phyloP scores from a whole-genome alignment of 208 protist genomes.

The Naegleria fowleri region DNA sequence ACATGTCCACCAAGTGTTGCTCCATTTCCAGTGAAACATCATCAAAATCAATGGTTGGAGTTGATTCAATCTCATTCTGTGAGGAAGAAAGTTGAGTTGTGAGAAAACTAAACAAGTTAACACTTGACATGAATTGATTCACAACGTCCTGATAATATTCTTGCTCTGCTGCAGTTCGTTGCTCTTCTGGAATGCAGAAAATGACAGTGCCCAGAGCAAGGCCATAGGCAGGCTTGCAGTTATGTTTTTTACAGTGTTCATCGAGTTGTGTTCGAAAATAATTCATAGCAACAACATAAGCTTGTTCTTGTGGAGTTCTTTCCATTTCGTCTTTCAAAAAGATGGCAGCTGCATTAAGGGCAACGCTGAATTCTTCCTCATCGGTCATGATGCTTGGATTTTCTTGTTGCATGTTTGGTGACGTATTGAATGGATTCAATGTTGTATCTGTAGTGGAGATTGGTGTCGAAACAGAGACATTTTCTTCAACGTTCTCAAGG shows the following conservation, averaged over 20 bases:
- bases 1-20: not conserved
- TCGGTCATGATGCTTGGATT: not conserved
- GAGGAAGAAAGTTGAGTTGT: not conserved
- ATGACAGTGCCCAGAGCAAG: not conserved
- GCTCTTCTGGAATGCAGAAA: not conserved
- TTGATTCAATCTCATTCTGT: no score
- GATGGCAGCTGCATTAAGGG: not conserved
- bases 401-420: not conserved
- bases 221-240: not conserved
- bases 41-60: not conserved
- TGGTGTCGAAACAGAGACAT: no score
- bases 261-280: not conserved
- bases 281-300: not conserved
- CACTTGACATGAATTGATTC: not conserved
- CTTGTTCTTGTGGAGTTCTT: not conserved
- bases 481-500: no score
- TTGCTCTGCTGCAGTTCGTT: not conserved
- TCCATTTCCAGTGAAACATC: not conserved
- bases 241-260: not conserved
- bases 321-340: conserved; percentile 5
- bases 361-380: conserved; percentile 22
- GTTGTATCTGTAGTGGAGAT: no score
- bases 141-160: not conserved
- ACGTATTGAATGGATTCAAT: no score
- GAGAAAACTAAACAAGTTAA: not conserved